Base-by-base conservation (phyloP, 1,284 basidiomycete genomes). In the Rhizoctonia solani region DNA sequence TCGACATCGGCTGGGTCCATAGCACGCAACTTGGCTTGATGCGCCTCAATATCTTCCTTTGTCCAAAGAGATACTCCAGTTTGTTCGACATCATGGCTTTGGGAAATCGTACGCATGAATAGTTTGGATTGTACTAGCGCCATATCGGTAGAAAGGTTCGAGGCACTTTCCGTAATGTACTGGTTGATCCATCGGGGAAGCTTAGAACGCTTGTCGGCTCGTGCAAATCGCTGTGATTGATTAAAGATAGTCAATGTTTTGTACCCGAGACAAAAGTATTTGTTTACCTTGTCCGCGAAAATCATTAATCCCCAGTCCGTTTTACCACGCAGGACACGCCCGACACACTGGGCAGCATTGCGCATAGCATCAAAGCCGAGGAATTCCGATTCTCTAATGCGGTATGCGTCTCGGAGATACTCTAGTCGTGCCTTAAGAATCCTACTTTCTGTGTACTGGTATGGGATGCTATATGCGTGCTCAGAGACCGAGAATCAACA, bases 231-330 rank as follows among this genome's bases (percentile, higher is more conserved):
- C 95, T 98, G 25, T 41, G 23, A 16, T 5, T 32, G 50, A 16
- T n/a, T 56, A 21, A 56, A n/a, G n/a, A n/a, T n/a, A n/a, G n/a
- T n/a, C n/a, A n/a, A n/a, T n/a, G n/a, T n/a, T 66, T 58, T 9
- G 50, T 44, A 50, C 29, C 52, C 47, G 34, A 34, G 27, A 49
- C 46, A n/a, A 49, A 37, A 44, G 55, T 37, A 37, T 21, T 37
- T n/a, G 75, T 82, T 53, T 65, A 93, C 94, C 86, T 95, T 98
- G 79, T 99, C 97, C 0, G 97, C 97, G 78, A 99, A 99, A 14
- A 99, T 88, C 97, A 99, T 99, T 74, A 99, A 79, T 47, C 97
- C 97, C 90, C 97, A 99, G 78, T 99, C 97, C 0, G 96, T 98
- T 82, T 99, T 99, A 72, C 96, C 96, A 66, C 97, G 88, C 76